phyloP scores from a whole-genome alignment of 495 filamentous ascomycete species.

The Letharia lupina region DNA sequence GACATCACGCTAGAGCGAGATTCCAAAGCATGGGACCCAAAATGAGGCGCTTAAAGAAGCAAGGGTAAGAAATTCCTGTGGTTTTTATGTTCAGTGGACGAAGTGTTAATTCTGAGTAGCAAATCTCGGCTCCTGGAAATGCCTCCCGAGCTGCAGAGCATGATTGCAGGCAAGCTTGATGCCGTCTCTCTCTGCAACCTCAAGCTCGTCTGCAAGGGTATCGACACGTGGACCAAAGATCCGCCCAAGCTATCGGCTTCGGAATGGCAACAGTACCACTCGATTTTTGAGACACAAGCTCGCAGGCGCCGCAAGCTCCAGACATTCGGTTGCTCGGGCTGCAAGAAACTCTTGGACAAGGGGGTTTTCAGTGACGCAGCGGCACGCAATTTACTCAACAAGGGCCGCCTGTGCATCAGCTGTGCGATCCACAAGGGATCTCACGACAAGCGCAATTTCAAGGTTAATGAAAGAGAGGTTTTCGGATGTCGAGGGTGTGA shows the following conservation, averaged over 20 bases:
- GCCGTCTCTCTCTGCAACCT: not conserved
- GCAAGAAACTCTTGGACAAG: not conserved
- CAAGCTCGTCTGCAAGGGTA: conserved; percentile 3
- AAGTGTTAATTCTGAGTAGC: not conserved
- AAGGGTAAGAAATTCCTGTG: not conserved
- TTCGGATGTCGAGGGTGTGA: conserved; percentile 11
- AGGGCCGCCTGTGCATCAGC: conserved; percentile 1
- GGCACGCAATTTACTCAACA: not conserved
- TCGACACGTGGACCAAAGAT: not conserved
- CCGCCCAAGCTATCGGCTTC: not conserved
- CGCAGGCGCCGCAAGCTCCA: conserved; percentile 3
- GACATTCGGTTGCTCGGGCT: not conserved
- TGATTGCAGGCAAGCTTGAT: not conserved
- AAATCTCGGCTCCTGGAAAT: not conserved
- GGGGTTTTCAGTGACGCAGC: not conserved
- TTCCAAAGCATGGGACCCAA: not conserved
- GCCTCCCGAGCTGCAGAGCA: conserved; percentile 1
- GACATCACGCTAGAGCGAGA: not conserved
- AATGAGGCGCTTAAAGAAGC: not conserved
- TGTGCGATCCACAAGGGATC: conserved; percentile 5
- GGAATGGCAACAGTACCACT: not conserved
- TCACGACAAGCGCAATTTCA: not conserved
- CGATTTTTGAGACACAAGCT: not conserved
- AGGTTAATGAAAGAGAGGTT: not conserved
- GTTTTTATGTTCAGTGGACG: not conserved